phyloP scores from a whole-genome alignment of 257 asterid species.

The Solanum phureja region DNA sequence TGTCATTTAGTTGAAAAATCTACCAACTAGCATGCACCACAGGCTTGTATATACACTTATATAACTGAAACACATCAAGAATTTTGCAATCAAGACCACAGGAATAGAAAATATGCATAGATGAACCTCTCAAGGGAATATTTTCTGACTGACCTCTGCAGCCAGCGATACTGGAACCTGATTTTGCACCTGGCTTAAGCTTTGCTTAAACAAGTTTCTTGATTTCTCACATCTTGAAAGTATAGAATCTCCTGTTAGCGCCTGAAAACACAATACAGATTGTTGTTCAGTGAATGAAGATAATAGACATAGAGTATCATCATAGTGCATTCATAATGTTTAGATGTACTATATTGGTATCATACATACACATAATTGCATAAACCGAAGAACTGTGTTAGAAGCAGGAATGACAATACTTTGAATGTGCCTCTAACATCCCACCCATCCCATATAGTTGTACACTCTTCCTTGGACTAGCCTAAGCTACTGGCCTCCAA shows the following conservation, averaged over 20 bases:
- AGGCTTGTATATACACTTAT: neutral
- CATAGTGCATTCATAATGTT: neutral
- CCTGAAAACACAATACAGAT: constrained; percentile 32
- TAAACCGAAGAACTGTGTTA: neutral
- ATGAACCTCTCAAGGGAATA: neutral
- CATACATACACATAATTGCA: neutral
- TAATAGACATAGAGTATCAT: neutral
- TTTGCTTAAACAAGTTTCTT: constrained; percentile 45
- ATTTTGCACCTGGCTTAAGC: constrained; percentile 56
- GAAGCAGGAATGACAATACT: neutral
- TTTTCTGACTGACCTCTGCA: constrained; percentile 41
- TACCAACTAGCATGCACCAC: neutral
- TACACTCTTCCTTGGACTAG: neutral
- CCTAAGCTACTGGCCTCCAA: neutral
- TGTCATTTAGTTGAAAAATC: neutral
- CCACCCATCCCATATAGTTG: neutral
- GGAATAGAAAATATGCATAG: neutral
- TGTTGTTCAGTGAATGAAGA: neutral
- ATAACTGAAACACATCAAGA: neutral
- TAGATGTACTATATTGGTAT: neutral
- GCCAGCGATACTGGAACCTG: constrained; percentile 71
- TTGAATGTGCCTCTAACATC: neutral
- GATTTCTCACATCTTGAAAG: constrained; percentile 64
- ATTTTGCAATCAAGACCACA: neutral
- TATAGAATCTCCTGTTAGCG: constrained; percentile 70